phyloP scores from a whole-genome alignment of 2,329 filamentous ascomycete genomes.

The Alternaria ethzedia region DNA sequence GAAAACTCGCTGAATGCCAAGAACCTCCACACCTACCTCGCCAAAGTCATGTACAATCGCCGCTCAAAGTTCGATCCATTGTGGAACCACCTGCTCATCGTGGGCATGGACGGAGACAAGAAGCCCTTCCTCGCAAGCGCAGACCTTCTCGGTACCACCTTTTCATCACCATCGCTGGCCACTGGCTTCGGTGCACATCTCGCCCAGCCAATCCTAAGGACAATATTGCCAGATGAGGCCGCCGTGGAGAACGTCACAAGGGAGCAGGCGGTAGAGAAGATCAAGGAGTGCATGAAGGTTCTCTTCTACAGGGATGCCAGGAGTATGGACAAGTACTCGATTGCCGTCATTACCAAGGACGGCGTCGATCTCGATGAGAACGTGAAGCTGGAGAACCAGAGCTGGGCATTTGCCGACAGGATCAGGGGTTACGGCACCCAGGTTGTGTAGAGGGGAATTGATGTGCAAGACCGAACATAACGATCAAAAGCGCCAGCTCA shows the following conservation, averaged over 20 bases:
- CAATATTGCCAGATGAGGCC: constrained; percentile 82
- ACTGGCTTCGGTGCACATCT: constrained; percentile 94
- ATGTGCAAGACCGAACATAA: background rate
- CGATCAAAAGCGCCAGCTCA: constrained; percentile 3
- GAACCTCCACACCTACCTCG: constrained; percentile 95
- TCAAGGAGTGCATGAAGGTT: constrained; percentile 98
- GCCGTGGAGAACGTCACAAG: constrained; percentile 72
- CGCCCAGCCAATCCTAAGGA: constrained; percentile 88
- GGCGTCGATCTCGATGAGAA: constrained; percentile 82
- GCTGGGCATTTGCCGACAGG: constrained; percentile 95
- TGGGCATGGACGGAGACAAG: constrained; percentile 76
- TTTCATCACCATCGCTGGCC: constrained; percentile 83
- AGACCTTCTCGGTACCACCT: constrained; percentile 92
- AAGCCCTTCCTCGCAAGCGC: constrained; percentile 90
- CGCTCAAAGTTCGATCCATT: constrained; percentile 95
- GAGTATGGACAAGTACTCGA: constrained; percentile 87
- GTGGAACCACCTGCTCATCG: constrained; percentile 95
- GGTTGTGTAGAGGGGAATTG: constrained; percentile 36
- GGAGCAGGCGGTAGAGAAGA: constrained; percentile 78
- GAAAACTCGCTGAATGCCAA: constrained; percentile 75
- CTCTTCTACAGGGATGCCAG: constrained; percentile 96
- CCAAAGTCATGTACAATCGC: constrained; percentile 94
- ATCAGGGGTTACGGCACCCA: constrained; percentile 97
- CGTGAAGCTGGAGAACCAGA: constrained; percentile 91
- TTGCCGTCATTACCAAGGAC: constrained; percentile 87